Percentiles rank a stretch among this genome's conserved stretches.
phyloP scores from a whole-genome alignment of 306 rosid species.

The Astragalus glycyphyllos region DNA sequence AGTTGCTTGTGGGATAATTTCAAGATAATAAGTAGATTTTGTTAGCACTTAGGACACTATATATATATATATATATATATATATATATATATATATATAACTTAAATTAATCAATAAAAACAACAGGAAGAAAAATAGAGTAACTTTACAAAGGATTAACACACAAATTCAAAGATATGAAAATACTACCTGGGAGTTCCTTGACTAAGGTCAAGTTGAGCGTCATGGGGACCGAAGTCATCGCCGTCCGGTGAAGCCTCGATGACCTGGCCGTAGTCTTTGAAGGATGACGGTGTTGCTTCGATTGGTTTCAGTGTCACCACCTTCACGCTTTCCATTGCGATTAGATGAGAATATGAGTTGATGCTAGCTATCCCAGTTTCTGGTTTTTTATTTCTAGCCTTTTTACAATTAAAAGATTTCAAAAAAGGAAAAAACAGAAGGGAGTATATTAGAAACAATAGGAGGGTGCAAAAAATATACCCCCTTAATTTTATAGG shows the following conservation, averaged over 20 bases:
- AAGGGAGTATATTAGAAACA: too few species aligned
- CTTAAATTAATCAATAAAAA: background rate
- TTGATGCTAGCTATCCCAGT: background rate
- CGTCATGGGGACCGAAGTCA: constrained; percentile 70
- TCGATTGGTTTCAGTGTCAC: constrained; percentile 64
- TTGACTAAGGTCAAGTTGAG: constrained; percentile 73
- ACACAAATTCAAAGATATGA: too few species aligned
- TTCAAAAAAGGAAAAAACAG: too few species aligned
- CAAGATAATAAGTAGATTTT: constrained; percentile 5
- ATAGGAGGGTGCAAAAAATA: too few species aligned
- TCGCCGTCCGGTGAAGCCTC: constrained; percentile 62
- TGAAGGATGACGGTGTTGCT: constrained; percentile 67
- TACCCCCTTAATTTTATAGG: too few species aligned
- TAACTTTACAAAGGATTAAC: background rate
- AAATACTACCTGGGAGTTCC: constrained; percentile 77
- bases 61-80: too few species aligned
- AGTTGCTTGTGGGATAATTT: constrained; percentile 2
- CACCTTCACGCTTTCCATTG: constrained; percentile 19
- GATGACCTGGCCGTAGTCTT: constrained; percentile 74
- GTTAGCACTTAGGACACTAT: background rate
- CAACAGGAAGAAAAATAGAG: background rate
- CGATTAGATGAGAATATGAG: constrained; percentile 43
- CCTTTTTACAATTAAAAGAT: too few species aligned
- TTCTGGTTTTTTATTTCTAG: background rate
- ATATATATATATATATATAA: too few species aligned